Evolutionary conservation across 495 filamentous ascomycete genomes (phyloP), one percentile per base, ranked within the genome.

Genomic region (Platismatia glauca): DNA sequence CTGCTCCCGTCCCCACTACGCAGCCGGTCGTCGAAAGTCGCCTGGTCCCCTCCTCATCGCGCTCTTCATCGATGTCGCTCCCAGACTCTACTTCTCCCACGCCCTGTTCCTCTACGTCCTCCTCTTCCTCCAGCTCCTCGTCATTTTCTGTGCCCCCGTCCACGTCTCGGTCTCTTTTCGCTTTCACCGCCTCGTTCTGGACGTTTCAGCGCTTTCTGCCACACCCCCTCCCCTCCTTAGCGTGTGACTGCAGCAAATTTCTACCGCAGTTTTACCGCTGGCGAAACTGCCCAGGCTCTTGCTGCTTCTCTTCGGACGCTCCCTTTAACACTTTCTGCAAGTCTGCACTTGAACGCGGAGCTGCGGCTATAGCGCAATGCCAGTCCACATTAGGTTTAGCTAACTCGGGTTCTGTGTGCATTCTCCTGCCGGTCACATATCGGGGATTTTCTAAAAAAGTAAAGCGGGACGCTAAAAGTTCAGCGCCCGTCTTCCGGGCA

Each of bases 161-260:
- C 71, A 92, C 70, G 72, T 97, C 93, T 76, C 89, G 84, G 75
- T 97, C 94, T 66, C 91, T 79, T n/a, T 68, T 79, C 80, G 53
- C 87, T 93, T 71, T 94, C 89, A 33, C 92, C 91, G 67, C 85
- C 83, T 61, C 86, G 81, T 81, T 97, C 95, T 71, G 97, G 76
- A 3, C 91, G 91, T 52, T 86, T 85, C 55, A 98, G 81, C 33
- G 97, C 95, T 82, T 90, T 94, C 86, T 96, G 95, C 94, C 94
- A 98, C 65, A 98, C 91, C 20, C 78, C 79, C 73, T 95, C 89
- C 34, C 34, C 34, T 35, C 34, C 34, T 20, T 43, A 53, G 15
- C 33, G 33, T 34, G 50, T 53, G 50, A 35, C 9, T 35, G 34
- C 34, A 35, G 34, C 29, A 12, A 18, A 29, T 6, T 52, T 52